Evolutionary conservation across 2,329 filamentous ascomycete genomes (phyloP), one percentile per base, ranked within the genome.

Genomic region (Juglanconis oblonga): DNA sequence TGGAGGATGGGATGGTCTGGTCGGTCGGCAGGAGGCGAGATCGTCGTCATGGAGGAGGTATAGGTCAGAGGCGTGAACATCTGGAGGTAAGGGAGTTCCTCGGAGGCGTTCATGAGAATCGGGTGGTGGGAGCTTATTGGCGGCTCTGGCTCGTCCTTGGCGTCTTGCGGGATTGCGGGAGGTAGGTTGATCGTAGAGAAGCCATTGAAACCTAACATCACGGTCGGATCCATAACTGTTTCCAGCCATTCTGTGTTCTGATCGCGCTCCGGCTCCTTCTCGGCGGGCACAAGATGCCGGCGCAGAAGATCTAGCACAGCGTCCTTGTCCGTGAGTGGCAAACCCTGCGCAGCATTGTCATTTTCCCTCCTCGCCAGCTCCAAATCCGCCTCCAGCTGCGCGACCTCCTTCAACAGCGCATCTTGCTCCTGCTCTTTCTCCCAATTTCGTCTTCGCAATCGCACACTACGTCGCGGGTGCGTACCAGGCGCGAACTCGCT

Each of bases 11-110:
- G 73, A 6, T 65, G 67, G 8, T 55, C 52, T 7, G 64, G 52
- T 5, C 69, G 59, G 11, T 65, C 62, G 2, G 67, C 62, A 6
- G 70, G 48, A 0, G 65, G 67, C 0, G 81, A 78, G 2, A 84
- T 67, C 0, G 82, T 71, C 0, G 77, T 73, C 13, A 86, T 76
- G 0, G 74, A 79, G 0, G 86, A 87, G 0, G 79, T 79, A 59
- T 90, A 86, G 0, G 77, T 77, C 13, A 95, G 79, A 0, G 88
- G 85, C 0, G 85, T 89, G 67, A 95, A 92, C 8, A 88, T 79
- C 50, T 88, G 83, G 0, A 93, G 78, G 64, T 88, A 92, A 0
- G 88, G 85, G 2, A 89, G 74, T 53, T 89, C 84, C 62, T 92
- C 84, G 0, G 81, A 77, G 1, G 88, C 79, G 1, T 83, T 79